phyloP scores from a whole-genome alignment of 805 yeast species.

The Saccharomycopsis vini region DNA sequence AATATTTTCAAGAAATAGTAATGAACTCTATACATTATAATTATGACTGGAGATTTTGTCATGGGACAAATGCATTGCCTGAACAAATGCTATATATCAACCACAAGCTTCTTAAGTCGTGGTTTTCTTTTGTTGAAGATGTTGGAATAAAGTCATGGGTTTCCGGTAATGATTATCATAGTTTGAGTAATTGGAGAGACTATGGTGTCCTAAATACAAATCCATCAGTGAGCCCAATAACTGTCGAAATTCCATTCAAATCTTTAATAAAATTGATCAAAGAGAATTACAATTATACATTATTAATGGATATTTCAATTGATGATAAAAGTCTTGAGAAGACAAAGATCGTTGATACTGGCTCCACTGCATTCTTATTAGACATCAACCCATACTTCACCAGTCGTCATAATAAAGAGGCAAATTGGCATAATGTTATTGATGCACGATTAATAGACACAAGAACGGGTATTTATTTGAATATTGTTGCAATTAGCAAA shows the following conservation, averaged over 20 bases:
- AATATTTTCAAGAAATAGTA: slow-evolving; percentile 2
- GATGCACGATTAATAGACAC: slow-evolving; percentile 40
- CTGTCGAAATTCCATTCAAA: neutral
- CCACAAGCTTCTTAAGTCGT: neutral
- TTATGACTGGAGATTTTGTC: slow-evolving; percentile 6
- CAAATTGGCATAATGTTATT: slow-evolving; percentile 26
- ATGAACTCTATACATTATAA: neutral
- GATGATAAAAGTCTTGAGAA: neutral
- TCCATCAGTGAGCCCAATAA: neutral
- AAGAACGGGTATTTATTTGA: slow-evolving; percentile 41
- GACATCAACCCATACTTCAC: slow-evolving; percentile 5
- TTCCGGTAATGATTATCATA: neutral
- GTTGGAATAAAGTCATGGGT: slow-evolving; percentile 4
- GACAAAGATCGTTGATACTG: neutral
- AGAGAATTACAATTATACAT: neutral
- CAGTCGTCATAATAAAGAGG: neutral
- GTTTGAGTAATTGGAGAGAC: slow-evolving; percentile 1
- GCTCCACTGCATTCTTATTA: slow-evolving; percentile 1
- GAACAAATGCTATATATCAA: slow-evolving; percentile 1
- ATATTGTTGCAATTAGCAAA: slow-evolving; percentile 33
- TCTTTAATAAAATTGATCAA: neutral
- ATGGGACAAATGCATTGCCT: neutral
- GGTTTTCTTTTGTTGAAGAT: neutral
- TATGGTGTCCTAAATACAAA: neutral
- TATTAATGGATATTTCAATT: neutral